A percentile compares a stretch with the other conserved stretches of the same genome.
Conservation (phyloP, 306 rosid genomes). For the Dalbergia oliveri region DNA sequence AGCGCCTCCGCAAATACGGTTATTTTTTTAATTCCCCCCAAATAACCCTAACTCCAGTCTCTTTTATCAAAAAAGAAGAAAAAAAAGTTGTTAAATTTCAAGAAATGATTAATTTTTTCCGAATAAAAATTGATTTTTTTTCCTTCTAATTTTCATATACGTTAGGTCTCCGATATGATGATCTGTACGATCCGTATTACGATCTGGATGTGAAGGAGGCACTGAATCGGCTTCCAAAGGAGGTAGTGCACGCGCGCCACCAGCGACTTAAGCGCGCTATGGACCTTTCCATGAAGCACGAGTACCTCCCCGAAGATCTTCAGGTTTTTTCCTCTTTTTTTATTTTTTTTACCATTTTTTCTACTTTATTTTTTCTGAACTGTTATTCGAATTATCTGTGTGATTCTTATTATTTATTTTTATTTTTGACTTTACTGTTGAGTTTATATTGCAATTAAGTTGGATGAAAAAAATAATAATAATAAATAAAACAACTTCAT, state of each 20-base stretch:
- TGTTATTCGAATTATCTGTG: neutral
- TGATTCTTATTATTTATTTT: neutral
- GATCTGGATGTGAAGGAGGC: conserved; percentile 95
- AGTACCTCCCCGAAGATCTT: conserved; percentile 81
- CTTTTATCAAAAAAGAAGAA: neutral
- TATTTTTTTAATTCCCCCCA: neutral
- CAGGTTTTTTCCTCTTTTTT: conserved; percentile 60
- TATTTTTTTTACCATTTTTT: too few relatives aligned
- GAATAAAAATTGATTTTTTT: neutral
- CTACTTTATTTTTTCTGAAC: neutral
- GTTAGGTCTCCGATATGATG: conserved; percentile 93
- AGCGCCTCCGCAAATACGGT: conserved; percentile 88
- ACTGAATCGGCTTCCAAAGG: conserved; percentile 85
- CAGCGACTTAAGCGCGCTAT: conserved; percentile 97
- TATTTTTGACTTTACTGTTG: neutral
- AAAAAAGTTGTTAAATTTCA: neutral
- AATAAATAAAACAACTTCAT: neutral
- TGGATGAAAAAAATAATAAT: neutral
- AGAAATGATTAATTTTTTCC: neutral
- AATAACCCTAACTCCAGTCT: conserved; percentile 46
- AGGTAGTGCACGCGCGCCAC: conserved; percentile 89
- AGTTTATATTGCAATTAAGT: neutral
- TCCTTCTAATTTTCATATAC: neutral
- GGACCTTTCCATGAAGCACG: conserved; percentile 97
- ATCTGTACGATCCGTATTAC: conserved; percentile 83